Conservation (phyloP, 169 alveolate species). For the Plasmodium adleri region DNA sequence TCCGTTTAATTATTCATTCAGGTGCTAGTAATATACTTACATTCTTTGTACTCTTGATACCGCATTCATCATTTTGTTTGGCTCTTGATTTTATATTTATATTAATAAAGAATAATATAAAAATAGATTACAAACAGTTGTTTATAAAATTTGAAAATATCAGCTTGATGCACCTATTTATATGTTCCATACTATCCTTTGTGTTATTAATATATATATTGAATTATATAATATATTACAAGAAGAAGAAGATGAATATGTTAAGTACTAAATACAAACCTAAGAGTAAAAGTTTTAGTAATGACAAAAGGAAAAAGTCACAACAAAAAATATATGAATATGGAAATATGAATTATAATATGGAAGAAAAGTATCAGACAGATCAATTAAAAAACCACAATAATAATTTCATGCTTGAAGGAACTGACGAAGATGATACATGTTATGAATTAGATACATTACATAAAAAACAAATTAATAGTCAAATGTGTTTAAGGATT, state of each 20-base stretch:
- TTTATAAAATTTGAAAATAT: constrained; percentile 39
- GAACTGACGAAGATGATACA: background rate
- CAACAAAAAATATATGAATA: background rate
- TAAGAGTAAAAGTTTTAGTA: background rate
- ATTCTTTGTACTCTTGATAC: constrained; percentile 32
- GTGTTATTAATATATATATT: constrained; percentile 16
- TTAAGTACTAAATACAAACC: background rate
- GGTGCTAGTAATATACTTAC: constrained; percentile 4
- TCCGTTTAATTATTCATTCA: constrained; percentile 70
- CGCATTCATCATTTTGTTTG: constrained; percentile 60
- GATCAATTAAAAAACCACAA: background rate
- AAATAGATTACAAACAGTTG: constrained; percentile 13
- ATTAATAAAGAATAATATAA: constrained; percentile 46
- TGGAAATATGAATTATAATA: background rate
- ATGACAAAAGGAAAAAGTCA: background rate
- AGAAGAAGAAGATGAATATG: background rate
- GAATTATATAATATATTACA: constrained; percentile 22
- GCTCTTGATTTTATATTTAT: constrained; percentile 62
- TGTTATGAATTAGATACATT: background rate
- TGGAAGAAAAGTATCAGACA: background rate
- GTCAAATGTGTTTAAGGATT: background rate
- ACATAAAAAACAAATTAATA: background rate
- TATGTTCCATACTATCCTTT: constrained; percentile 37
- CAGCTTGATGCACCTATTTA: constrained; percentile 25
- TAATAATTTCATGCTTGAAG: background rate